These are phyloP conservation scores for Phaeosphaeria sp. DNA, from an alignment of 2,329 filamentous ascomycete genomes.

Conservation along the genomic window DNA sequence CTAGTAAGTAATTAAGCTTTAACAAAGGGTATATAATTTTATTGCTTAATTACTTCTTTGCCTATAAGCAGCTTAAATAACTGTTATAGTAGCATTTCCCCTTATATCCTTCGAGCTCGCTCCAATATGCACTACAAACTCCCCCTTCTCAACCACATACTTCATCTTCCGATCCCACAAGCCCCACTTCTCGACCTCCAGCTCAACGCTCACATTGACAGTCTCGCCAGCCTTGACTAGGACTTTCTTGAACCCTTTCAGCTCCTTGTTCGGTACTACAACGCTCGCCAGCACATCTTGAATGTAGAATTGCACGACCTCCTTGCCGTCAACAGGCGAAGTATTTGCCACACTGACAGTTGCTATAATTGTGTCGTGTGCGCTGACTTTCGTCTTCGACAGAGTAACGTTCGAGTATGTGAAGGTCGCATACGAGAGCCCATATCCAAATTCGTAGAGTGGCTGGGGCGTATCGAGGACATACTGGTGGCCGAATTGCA, in stretches of 20 bases:
- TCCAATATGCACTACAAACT: constrained; percentile 69
- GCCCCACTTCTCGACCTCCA: constrained; percentile 59
- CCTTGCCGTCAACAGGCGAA: constrained; percentile 62
- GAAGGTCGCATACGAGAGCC: constrained; percentile 70
- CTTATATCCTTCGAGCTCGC: constrained; percentile 63
- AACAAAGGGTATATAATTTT: too few species aligned
- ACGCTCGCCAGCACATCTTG: constrained; percentile 68
- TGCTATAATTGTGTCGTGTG: constrained; percentile 63
- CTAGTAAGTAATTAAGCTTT: too few species aligned
- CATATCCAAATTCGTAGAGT: constrained; percentile 71
- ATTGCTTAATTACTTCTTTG: background rate
- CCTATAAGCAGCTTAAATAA: constrained; percentile 39
- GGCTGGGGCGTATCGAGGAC: constrained; percentile 66
- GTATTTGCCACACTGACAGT: constrained; percentile 69
- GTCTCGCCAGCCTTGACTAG: constrained; percentile 66
- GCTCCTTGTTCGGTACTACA: constrained; percentile 67
- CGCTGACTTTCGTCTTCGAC: constrained; percentile 56
- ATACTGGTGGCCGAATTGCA: constrained; percentile 70
- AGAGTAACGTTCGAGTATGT: constrained; percentile 62
- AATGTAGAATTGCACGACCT: constrained; percentile 73
- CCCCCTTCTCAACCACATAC: constrained; percentile 76
- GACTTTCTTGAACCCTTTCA: constrained; percentile 74
- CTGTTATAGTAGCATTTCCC: constrained; percentile 63
- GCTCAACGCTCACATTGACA: constrained; percentile 58
- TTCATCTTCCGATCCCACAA: constrained; percentile 67